phyloP scores from a whole-genome alignment of 2,329 filamentous ascomycete genomes.

The Claviceps monticola region DNA sequence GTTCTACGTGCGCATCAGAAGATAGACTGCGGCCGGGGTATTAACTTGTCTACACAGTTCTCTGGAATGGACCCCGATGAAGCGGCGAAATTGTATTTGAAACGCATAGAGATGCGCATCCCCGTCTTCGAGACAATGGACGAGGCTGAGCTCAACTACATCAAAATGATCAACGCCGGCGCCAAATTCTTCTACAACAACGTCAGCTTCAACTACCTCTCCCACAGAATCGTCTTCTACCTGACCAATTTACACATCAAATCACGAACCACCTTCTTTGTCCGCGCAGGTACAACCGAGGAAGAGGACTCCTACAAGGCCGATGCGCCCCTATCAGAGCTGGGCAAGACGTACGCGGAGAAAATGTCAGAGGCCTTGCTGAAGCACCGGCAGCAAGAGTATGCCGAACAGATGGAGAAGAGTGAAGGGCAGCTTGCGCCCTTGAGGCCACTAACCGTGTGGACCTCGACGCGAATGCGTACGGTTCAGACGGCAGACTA shows the following conservation, averaged over 20 bases:
- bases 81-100: constrained; percentile 81
- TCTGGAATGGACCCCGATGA: constrained; percentile 83
- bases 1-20: background rate
- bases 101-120: constrained; percentile 81
- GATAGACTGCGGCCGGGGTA: too few species aligned
- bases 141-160: constrained; percentile 86
- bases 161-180: constrained; percentile 98
- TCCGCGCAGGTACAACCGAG: constrained; percentile 69
- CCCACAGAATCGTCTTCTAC: constrained; percentile 96
- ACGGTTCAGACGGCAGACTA: constrained; percentile 82
- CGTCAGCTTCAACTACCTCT: constrained; percentile 89
- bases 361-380: constrained; percentile 78
- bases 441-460: constrained; percentile 72
- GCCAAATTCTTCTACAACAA: constrained; percentile 93
- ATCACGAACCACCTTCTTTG: constrained; percentile 84
- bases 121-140: constrained; percentile 96
- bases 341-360: constrained; percentile 66
- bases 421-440: constrained; percentile 50
- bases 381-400: constrained; percentile 72
- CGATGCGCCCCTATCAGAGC: constrained; percentile 69
- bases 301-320: constrained; percentile 87
- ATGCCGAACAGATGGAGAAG: constrained; percentile 50
- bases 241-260: constrained; percentile 97
- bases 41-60: constrained; percentile 40
- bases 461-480: constrained; percentile 84